A percentile compares a stretch with the other conserved stretches of the same genome.
phyloP scores from a whole-genome alignment of 2,329 filamentous ascomycete genomes.

The Didymella pinodella region DNA sequence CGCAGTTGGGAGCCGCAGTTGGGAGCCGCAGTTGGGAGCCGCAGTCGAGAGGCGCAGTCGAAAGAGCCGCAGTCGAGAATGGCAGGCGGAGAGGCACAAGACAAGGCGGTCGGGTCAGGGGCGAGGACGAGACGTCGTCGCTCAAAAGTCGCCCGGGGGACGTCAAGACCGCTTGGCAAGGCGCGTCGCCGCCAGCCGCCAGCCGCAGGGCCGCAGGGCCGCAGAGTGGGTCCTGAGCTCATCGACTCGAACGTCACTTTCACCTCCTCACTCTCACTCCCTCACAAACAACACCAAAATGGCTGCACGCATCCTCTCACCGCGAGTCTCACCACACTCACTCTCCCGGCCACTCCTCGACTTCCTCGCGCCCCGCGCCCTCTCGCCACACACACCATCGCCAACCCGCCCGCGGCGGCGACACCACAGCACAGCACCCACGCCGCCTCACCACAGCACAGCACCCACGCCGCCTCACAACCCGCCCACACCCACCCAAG shows the following conservation, averaged over 20 bases:
- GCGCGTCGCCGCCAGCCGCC: constrained; percentile 25
- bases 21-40: constrained; percentile 14
- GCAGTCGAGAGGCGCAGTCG: too few relatives aligned
- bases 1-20: constrained; percentile 7
- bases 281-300: constrained; percentile 19
- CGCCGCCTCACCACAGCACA: not conserved
- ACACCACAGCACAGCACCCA: constrained; percentile 19
- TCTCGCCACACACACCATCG: constrained; percentile 12
- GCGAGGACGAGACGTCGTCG: constrained; percentile 29
- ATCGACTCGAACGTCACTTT: constrained; percentile 23
- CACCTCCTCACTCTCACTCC: not conserved
- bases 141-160: constrained; percentile 30
- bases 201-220: not conserved
- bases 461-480: constrained; percentile 1
- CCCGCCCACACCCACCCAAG: not conserved
- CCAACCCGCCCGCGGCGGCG: constrained; percentile 7
- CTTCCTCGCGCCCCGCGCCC: constrained; percentile 40
- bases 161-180: constrained; percentile 28
- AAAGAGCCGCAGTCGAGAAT: not conserved
- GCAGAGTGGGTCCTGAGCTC: constrained; percentile 31
- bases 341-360: constrained; percentile 26
- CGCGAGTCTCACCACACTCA: not conserved
- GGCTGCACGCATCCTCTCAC: constrained; percentile 27
- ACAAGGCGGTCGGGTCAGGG: constrained; percentile 26
- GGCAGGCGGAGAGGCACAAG: constrained; percentile 4